These are phyloP conservation scores for Crithidia bombi DNA, from an alignment of 208 protist genomes.

Conservation along the genomic window DNA sequence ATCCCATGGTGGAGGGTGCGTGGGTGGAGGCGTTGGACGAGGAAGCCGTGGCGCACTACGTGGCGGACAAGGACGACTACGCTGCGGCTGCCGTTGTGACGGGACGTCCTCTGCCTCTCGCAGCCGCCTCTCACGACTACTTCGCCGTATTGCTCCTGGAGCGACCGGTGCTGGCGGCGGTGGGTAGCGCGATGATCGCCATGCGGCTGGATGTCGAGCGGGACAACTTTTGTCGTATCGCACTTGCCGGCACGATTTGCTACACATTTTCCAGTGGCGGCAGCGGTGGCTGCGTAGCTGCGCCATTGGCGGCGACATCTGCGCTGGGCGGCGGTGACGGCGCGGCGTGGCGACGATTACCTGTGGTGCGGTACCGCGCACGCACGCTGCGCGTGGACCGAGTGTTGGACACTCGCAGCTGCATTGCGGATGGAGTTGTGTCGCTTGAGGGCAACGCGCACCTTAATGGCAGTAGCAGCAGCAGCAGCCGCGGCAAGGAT, in stretches of 20 bases:
- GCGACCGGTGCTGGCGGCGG: constrained; percentile 39
- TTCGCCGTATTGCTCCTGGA: constrained; percentile 74
- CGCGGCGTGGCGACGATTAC: constrained; percentile 54
- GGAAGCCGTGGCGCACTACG: constrained; percentile 35
- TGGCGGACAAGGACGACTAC: background rate
- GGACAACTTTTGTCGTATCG: constrained; percentile 80
- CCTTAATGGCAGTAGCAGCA: background rate
- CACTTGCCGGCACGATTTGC: constrained; percentile 56
- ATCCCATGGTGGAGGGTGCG: constrained; percentile 38
- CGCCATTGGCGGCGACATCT: background rate
- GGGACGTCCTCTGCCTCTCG: constrained; percentile 38
- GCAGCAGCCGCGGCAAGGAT: background rate
- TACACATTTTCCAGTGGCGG: constrained; percentile 26
- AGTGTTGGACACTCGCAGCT: constrained; percentile 65
- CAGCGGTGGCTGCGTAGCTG: background rate
- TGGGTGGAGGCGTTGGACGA: constrained; percentile 60
- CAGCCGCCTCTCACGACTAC: constrained; percentile 33
- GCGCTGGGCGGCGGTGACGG: background rate
- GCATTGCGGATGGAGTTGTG: constrained; percentile 77
- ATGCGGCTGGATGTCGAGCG: constrained; percentile 73
- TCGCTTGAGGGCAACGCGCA: constrained; percentile 8
- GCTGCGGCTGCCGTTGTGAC: background rate
- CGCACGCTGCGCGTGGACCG: constrained; percentile 61
- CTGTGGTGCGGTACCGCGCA: constrained; percentile 57
- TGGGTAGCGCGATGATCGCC: constrained; percentile 57